These are phyloP conservation scores for Dothistroma pini DNA, from an alignment of 2,329 filamentous ascomycete genomes.

Conservation along the genomic window DNA sequence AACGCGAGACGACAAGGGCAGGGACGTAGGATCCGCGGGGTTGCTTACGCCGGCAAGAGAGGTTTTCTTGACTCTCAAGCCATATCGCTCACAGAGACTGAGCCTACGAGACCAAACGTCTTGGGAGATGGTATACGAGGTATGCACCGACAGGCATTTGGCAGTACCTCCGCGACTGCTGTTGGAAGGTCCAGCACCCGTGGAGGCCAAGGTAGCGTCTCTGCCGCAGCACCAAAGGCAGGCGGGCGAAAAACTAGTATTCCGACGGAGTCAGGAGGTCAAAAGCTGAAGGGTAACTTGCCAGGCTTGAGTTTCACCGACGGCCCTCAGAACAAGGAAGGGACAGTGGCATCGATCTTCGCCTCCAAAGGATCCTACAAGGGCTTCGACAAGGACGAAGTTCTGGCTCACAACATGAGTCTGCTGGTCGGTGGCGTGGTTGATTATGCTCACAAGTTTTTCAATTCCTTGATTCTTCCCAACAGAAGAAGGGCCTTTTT, in stretches of 20 bases:
- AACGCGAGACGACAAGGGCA: too few relatives aligned
- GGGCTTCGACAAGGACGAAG: neutral
- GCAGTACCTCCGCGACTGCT: neutral
- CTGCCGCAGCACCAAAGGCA: neutral
- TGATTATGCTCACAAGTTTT: neutral
- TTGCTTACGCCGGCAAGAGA: too few relatives aligned
- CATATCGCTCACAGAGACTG: too few relatives aligned
- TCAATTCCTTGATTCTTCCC: neutral
- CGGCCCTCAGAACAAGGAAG: neutral
- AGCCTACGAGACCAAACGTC: too few relatives aligned
- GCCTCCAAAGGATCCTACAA: neutral
- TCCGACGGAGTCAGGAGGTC: neutral
- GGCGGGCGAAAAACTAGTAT: neutral
- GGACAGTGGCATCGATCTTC: neutral
- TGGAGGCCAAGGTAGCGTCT: neutral
- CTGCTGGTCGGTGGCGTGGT: neutral
- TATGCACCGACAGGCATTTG: neutral
- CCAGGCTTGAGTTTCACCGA: neutral
- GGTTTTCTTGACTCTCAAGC: too few relatives aligned
- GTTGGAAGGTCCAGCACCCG: neutral
- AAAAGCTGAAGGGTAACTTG: neutral
- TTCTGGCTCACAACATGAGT: neutral
- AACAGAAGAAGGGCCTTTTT: constrained; percentile 3
- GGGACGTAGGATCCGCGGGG: too few relatives aligned
- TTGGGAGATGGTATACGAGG: too few relatives aligned